Percentiles rank a stretch among this genome's conserved stretches.
phyloP scores from a whole-genome alignment of 2,329 filamentous ascomycete genomes.

The Piedraia hortae region DNA sequence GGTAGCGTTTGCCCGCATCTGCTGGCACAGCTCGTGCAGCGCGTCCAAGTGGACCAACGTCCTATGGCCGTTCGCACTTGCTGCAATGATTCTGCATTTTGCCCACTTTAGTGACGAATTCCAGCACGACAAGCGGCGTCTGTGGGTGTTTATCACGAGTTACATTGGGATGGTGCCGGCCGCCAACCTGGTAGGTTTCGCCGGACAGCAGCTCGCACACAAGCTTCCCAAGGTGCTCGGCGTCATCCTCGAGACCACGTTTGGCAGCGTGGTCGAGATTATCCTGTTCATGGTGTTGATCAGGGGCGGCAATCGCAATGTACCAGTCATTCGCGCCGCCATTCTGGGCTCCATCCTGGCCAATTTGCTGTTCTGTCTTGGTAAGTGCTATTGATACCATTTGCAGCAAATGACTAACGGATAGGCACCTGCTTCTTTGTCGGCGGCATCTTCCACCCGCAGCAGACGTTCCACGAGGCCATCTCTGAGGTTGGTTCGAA shows the following conservation, averaged over 20 bases:
- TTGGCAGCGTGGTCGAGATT: conserved; percentile 54
- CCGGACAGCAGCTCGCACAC: conserved; percentile 40
- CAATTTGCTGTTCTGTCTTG: conserved; percentile 49
- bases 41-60: conserved; percentile 21
- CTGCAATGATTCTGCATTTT: conserved; percentile 22
- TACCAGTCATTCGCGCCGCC: conserved; percentile 46
- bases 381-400: conserved; percentile 1
- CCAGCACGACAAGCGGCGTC: conserved; percentile 9
- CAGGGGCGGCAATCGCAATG: conserved; percentile 8
- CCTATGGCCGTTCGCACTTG: conserved; percentile 22
- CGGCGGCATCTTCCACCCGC: conserved; percentile 39
- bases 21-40: conserved; percentile 19
- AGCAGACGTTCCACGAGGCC: conserved; percentile 45
- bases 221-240: conserved; percentile 50
- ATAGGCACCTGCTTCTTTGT: conserved; percentile 42
- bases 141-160: conserved; percentile 21
- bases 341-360: conserved; percentile 61
- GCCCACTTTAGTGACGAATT: conserved; percentile 5
- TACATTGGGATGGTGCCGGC: conserved; percentile 25
- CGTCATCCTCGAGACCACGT: conserved; percentile 22
- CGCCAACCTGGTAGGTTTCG: conserved; percentile 27
- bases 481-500: conserved; percentile 58
- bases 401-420: background rate
- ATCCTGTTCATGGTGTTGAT: conserved; percentile 57
- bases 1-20: conserved; percentile 17